Evolutionary conservation across 768 basidiomycete species (phyloP).

Genomic region (Hemileccinum rubropunctum): DNA sequence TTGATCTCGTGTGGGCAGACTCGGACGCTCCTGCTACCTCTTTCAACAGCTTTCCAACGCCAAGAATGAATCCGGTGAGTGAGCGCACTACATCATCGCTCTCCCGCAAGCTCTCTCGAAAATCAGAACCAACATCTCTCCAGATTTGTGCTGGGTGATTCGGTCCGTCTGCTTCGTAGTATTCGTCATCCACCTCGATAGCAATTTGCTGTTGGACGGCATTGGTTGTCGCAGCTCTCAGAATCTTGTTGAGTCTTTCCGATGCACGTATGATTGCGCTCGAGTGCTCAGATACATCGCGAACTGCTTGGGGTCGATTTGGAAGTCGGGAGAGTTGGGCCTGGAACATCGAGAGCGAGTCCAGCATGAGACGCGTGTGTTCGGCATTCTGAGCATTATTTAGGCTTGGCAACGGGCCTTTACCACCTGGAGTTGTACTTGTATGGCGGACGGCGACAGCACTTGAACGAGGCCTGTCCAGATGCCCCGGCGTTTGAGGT

Average conservation of each 20-base stretch:
- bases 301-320: conserved; percentile 39
- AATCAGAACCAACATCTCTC: conserved; percentile 68
- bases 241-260: conserved; percentile 62
- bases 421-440: conserved; percentile 17
- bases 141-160: conserved; percentile 56
- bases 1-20: conserved; percentile 43
- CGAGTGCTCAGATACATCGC: conserved; percentile 60
- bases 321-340: conserved; percentile 57
- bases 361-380: conserved; percentile 68
- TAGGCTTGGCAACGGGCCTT: conserved; percentile 9
- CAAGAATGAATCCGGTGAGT: conserved; percentile 73
- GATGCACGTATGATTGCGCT: conserved; percentile 61
- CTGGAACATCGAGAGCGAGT: conserved; percentile 70
- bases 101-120: conserved; percentile 64
- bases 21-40: conserved; percentile 42
- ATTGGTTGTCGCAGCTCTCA: conserved; percentile 52
- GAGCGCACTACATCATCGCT: conserved; percentile 79
- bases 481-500: conserved; percentile 17
- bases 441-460: conserved; percentile 11
- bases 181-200: conserved; percentile 61
- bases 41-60: conserved; percentile 65
- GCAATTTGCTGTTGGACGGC: conserved; percentile 76
- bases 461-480: conserved; percentile 12
- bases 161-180: conserved; percentile 18
- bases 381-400: conserved; percentile 39